Base-by-base conservation (phyloP, 2,329 filamentous ascomycete species). In the Fusarium sp. region DNA sequence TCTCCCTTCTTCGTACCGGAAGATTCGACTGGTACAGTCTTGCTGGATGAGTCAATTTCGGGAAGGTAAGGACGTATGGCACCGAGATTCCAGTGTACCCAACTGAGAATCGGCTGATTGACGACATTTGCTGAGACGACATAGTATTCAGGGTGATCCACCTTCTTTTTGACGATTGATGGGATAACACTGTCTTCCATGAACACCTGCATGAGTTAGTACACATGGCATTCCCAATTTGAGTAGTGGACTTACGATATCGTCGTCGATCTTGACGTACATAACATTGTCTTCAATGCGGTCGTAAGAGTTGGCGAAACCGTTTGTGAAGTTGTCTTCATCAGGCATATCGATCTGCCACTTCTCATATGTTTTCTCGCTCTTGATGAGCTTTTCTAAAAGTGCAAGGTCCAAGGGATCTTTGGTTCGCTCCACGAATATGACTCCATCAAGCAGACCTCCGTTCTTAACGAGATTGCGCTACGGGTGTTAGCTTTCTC, bases 81-180 rank as follows among this genome's bases (percentile, higher is more conserved):
- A 7, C 84, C 84, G 11, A 85, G 79, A 59, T 86, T 86, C 71
- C 82, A 84, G 69, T 89, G 87, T 19, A 88, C 79, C 78, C 84
- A 83, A 50, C 82, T 81, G 31, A 87, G 82, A 13, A 85, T 80
- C 16, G 85, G 86, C 50, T 86, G 84, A 64, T 89, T 89, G 67
- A 88, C 78, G 23, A 89, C 80, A 65, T 89, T 88, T 51, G 85
- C 85, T 4, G 85, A 86, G 16, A 88, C 83, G 46, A 84, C 77
- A 65, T 82, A 83, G 26, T 82, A 81, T 41, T 86, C 81, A 10
- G 85, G 84, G 31, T 87, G 81, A 6, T 82, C 79, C 50, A 86
- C 74, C 65, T 84, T 84, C 21, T 84, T 85, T 65, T 84, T 84
- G 28, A 88, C 81, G 9, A 89, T 79, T 5, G 85, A 83, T 4